phyloP scores from a whole-genome alignment of 495 filamentous ascomycete species.

The Aspergillus biplanus region DNA sequence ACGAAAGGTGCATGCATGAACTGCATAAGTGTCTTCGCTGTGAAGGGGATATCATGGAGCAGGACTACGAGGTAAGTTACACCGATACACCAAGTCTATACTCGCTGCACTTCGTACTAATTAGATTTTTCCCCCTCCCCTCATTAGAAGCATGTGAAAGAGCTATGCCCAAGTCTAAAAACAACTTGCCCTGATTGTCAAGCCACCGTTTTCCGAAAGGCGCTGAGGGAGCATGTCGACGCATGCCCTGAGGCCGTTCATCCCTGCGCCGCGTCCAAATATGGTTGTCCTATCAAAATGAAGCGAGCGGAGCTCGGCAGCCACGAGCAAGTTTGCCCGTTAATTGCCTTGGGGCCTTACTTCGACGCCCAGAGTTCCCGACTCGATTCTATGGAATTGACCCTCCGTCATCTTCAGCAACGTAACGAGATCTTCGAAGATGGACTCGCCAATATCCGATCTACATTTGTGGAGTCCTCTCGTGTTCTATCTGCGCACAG shows the following conservation, averaged over 20 bases:
- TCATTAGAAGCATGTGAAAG: conserved; percentile 51
- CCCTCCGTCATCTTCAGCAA: conserved; percentile 57
- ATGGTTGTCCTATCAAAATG: conserved; percentile 58
- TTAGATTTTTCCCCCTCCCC: neutral
- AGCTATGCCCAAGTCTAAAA: conserved; percentile 53
- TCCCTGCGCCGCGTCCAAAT: conserved; percentile 56
- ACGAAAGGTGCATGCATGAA: conserved; percentile 59
- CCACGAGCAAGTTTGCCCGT: conserved; percentile 60
- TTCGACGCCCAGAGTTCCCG: conserved; percentile 60
- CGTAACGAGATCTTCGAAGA: conserved; percentile 63
- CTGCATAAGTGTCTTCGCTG: conserved; percentile 58
- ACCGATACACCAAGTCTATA: neutral
- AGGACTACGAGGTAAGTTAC: conserved; percentile 57
- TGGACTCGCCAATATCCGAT: conserved; percentile 53
- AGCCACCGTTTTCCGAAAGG: conserved; percentile 47
- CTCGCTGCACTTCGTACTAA: conserved; percentile 6
- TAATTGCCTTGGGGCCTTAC: conserved; percentile 62
- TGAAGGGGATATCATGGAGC: conserved; percentile 55
- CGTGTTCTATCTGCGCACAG: conserved; percentile 24
- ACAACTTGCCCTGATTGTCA: conserved; percentile 59
- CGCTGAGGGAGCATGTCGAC: conserved; percentile 53
- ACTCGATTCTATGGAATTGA: conserved; percentile 58
- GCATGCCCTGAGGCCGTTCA: conserved; percentile 57
- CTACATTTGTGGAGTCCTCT: conserved; percentile 43
- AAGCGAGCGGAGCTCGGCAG: conserved; percentile 51